Conservation (phyloP, 352 stramenopile genomes). For the Globisporangium canariense region DNA sequence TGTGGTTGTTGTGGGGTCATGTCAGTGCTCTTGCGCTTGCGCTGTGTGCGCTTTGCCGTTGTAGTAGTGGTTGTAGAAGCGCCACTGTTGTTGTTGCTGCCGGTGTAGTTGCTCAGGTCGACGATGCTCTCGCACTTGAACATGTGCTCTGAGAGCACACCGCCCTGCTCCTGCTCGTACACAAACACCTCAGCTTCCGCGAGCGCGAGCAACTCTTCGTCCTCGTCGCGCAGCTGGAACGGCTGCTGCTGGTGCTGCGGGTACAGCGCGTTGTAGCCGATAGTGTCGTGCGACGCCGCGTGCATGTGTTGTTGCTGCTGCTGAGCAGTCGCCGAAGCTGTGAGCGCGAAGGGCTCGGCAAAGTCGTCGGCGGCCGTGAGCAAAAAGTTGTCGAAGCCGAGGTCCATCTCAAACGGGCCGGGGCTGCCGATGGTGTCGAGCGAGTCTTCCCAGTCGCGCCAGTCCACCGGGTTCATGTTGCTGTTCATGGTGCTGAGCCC, state of each 20-base stretch:
- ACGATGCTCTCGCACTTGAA: slow-evolving; percentile 20
- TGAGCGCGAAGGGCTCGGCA: slow-evolving; percentile 39
- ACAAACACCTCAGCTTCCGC: slow-evolving; percentile 18
- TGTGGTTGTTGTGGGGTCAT: slow-evolving; percentile 22
- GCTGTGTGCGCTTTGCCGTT: slow-evolving; percentile 20
- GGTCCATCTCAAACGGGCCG: slow-evolving; percentile 43
- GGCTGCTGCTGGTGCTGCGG: slow-evolving; percentile 11
- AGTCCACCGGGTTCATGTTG: slow-evolving; percentile 26
- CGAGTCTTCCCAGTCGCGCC: slow-evolving; percentile 43
- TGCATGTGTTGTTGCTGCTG: slow-evolving; percentile 13
- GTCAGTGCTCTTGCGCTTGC: slow-evolving; percentile 64
- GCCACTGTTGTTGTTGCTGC: background rate
- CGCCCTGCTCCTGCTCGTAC: slow-evolving; percentile 19
- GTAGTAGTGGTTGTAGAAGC: background rate
- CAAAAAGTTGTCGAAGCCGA: slow-evolving; percentile 63
- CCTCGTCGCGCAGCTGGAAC: slow-evolving; percentile 11
- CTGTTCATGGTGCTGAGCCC: slow-evolving; percentile 17
- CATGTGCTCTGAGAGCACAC: slow-evolving; percentile 19
- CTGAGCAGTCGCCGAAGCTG: slow-evolving; percentile 1
- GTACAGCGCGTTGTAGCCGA: slow-evolving; percentile 26
- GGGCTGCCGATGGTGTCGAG: slow-evolving; percentile 28
- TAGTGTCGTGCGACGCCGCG: slow-evolving; percentile 27
- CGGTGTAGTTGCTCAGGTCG: slow-evolving; percentile 16
- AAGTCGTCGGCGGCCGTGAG: slow-evolving; percentile 58
- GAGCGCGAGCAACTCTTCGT: slow-evolving; percentile 20